Evolutionary conservation across 2,329 filamentous ascomycete species (phyloP).

Genomic region (Claviceps paspali): DNA sequence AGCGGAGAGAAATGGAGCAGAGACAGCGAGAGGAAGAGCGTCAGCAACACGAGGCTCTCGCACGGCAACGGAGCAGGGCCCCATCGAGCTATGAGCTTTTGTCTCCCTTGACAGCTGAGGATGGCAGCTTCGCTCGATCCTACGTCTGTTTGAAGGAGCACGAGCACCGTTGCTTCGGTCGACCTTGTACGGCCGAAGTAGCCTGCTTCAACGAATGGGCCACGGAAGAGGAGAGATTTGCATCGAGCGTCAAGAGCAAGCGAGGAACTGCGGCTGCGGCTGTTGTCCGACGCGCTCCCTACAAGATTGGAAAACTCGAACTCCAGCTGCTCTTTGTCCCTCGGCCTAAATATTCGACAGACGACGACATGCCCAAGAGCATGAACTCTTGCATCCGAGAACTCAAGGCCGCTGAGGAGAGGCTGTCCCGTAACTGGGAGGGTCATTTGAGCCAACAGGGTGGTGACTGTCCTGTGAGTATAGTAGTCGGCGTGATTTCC

Average conservation of each 20-base stretch:
- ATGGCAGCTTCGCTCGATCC: slow-evolving; percentile 86
- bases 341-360: slow-evolving; percentile 68
- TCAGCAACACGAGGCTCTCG: slow-evolving; percentile 47
- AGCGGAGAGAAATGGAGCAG: slow-evolving; percentile 85
- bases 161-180: slow-evolving; percentile 73
- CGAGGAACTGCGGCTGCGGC: slow-evolving; percentile 50
- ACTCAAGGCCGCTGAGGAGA: slow-evolving; percentile 76
- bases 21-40: slow-evolving; percentile 67
- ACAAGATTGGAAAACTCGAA: slow-evolving; percentile 88
- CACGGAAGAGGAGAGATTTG: slow-evolving; percentile 61
- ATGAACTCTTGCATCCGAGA: slow-evolving; percentile 95
- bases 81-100: slow-evolving; percentile 75
- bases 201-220: slow-evolving; percentile 99
- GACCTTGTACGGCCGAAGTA: slow-evolving; percentile 75
- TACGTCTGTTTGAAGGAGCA: slow-evolving; percentile 93
- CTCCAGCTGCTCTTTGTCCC: slow-evolving; percentile 91
- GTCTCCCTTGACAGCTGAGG: slow-evolving; percentile 71
- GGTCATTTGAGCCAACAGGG: slow-evolving; percentile 91
- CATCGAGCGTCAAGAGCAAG: slow-evolving; percentile 91
- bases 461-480: slow-evolving; percentile 86
- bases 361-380: slow-evolving; percentile 98
- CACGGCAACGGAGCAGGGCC: slow-evolving; percentile 45
- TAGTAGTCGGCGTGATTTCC: no score
- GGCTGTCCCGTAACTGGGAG: slow-evolving; percentile 65
- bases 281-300: slow-evolving; percentile 74